Conservation (phyloP, 345 rosid species). For the Boechera stricta region DNA sequence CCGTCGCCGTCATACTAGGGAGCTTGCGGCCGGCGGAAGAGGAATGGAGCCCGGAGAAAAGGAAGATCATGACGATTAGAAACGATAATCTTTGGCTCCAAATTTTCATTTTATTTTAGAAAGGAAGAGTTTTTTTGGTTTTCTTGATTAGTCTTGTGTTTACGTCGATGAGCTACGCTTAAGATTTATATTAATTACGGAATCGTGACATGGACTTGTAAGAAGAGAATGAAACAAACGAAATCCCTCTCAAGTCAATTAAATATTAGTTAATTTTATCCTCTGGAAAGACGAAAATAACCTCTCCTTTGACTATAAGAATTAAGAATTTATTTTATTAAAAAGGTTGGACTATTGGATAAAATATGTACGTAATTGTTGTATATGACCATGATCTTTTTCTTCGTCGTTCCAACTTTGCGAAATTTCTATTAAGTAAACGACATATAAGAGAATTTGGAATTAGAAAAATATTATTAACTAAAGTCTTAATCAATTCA, state of each 20-base stretch:
- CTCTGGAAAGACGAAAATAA: slow-evolving; percentile 20
- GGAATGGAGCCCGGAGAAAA: slow-evolving; percentile 7
- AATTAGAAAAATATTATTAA: no score
- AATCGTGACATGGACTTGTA: slow-evolving; percentile 30
- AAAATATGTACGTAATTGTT: no score
- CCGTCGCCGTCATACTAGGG: slow-evolving; percentile 7
- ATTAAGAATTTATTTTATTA: neutral
- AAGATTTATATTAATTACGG: slow-evolving; percentile 30
- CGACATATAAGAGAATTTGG: no score
- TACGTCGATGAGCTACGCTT: slow-evolving; percentile 26
- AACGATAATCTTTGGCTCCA: slow-evolving; percentile 27
- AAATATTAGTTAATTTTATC: neutral
- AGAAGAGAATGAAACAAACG: slow-evolving; percentile 31
- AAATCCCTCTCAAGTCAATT: slow-evolving; percentile 7
- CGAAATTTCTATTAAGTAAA: no score
- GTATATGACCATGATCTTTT: no score
- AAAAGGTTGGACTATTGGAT: no score
- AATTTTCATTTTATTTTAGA: slow-evolving; percentile 17
- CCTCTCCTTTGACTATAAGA: slow-evolving; percentile 37
- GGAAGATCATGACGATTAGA: slow-evolving; percentile 21
- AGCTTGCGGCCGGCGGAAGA: slow-evolving; percentile 30
- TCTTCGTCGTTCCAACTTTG: no score
- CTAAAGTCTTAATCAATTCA: no score
- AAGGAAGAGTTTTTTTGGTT: neutral
- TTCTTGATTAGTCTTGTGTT: slow-evolving; percentile 27